phyloP scores from a whole-genome alignment of 768 basidiomycete genomes.

The Leccinum variicolor region DNA sequence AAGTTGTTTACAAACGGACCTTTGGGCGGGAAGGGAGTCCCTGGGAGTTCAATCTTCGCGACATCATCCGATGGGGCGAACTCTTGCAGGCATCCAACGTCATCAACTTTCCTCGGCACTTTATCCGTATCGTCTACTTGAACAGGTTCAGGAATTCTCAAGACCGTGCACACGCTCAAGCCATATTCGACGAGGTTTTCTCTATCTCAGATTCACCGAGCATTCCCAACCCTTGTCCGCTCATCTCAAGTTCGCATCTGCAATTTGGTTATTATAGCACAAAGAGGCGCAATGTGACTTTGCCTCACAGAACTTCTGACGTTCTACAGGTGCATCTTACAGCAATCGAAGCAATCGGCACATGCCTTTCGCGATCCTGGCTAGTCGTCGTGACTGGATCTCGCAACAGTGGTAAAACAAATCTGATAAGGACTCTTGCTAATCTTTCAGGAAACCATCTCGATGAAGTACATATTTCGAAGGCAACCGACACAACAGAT shows the following conservation, averaged over 20 bases:
- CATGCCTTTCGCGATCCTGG: conserved; percentile 75
- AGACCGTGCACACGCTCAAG: conserved; percentile 56
- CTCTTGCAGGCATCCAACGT: conserved; percentile 39
- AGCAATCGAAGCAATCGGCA: conserved; percentile 70
- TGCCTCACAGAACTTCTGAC: conserved; percentile 42
- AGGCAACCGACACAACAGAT: conserved; percentile 89
- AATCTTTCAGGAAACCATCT: conserved; percentile 64
- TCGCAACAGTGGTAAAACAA: conserved; percentile 75
- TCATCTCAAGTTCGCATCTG: conserved; percentile 42
- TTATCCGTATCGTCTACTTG: conserved; percentile 73
- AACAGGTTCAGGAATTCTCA: conserved; percentile 76
- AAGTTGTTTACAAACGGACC: conserved; percentile 55
- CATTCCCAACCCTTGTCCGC: conserved; percentile 35
- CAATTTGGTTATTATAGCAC: conserved; percentile 65
- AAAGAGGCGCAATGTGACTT: conserved; percentile 30
- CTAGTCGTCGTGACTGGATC: conserved; percentile 85
- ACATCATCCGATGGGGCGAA: conserved; percentile 85
- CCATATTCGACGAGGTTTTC: conserved; percentile 56
- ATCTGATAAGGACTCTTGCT: conserved; percentile 67
- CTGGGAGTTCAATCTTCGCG: conserved; percentile 98
- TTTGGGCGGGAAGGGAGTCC: conserved; percentile 84
- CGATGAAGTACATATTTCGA: conserved; percentile 74
- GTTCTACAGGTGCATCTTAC: conserved; percentile 62
- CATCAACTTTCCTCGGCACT: conserved; percentile 52
- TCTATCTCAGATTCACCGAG: conserved; percentile 31